A percentile compares a stretch with the other conserved stretches of the same genome.
Evolutionary conservation across 495 filamentous ascomycete species (phyloP).

Genomic region (Penicillium mononematosum): DNA sequence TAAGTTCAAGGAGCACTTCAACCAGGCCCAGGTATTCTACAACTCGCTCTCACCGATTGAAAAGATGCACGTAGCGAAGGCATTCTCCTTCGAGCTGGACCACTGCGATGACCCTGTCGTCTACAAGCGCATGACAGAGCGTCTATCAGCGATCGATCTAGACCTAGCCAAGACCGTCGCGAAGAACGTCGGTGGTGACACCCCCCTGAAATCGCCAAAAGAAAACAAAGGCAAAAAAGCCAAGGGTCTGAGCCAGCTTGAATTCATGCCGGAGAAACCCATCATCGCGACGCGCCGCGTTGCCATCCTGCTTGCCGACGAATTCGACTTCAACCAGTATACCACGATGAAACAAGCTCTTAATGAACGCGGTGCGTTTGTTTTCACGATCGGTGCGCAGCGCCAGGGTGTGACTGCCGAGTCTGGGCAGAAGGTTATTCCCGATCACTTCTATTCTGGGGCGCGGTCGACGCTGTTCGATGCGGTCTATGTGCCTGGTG

Average conservation of each 20-base stretch:
- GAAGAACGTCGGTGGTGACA: slow-evolving; percentile 63
- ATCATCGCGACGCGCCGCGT: slow-evolving; percentile 72
- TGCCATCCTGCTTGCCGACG: slow-evolving; percentile 78
- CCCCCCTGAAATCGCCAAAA: slow-evolving; percentile 48
- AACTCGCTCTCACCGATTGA: slow-evolving; percentile 74
- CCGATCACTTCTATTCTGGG: slow-evolving; percentile 80
- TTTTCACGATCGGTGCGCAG: slow-evolving; percentile 68
- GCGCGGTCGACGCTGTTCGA: slow-evolving; percentile 87
- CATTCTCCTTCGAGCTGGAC: slow-evolving; percentile 80
- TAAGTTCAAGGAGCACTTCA: slow-evolving; percentile 82
- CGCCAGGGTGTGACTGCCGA: slow-evolving; percentile 55
- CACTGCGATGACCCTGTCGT: slow-evolving; percentile 86
- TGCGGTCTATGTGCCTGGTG: slow-evolving; percentile 76
- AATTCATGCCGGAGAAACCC: slow-evolving; percentile 59
- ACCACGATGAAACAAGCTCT: slow-evolving; percentile 61
- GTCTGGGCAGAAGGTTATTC: slow-evolving; percentile 52
- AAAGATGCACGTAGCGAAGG: slow-evolving; percentile 65
- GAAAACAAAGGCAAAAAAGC: slow-evolving; percentile 68
- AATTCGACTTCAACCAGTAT: slow-evolving; percentile 68
- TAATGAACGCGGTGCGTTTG: slow-evolving; percentile 59
- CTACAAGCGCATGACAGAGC: slow-evolving; percentile 67
- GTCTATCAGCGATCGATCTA: slow-evolving; percentile 71
- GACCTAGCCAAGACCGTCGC: slow-evolving; percentile 69
- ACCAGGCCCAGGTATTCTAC: slow-evolving; percentile 65
- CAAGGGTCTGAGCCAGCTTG: slow-evolving; percentile 64